These are phyloP conservation scores for Penicillium atrosanguineum DNA, from an alignment of 495 filamentous ascomycete species.

Conservation along the genomic window DNA sequence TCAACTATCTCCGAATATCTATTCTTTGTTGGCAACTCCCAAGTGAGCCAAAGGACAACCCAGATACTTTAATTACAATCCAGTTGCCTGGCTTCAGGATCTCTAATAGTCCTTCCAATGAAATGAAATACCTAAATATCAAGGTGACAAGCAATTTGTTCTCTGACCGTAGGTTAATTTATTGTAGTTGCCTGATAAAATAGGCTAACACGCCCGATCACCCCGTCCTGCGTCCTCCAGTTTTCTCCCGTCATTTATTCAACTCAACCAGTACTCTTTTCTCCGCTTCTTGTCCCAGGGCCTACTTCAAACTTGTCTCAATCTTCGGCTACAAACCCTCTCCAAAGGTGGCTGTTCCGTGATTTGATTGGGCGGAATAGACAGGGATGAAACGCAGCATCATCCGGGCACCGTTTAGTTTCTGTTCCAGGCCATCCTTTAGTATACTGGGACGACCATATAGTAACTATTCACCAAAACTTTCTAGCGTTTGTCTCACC, in stretches of 20 bases:
- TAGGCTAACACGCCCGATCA: background rate
- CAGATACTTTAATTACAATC: background rate
- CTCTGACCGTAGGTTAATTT: background rate
- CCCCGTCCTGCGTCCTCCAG: background rate
- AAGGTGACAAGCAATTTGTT: too few species aligned
- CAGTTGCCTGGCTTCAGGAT: slow-evolving; percentile 1
- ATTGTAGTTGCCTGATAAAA: background rate
- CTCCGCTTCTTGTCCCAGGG: background rate
- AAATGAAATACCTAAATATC: background rate
- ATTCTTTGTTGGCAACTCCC: background rate
- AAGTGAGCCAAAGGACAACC: background rate
- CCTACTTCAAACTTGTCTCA: background rate
- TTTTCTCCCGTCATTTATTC: background rate
- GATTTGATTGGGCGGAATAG: background rate
- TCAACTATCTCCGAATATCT: background rate
- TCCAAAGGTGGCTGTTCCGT: background rate
- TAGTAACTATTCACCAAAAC: background rate
- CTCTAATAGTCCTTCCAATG: background rate
- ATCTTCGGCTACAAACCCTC: background rate
- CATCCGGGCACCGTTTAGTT: background rate
- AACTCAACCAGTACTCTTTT: background rate
- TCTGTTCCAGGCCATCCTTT: background rate
- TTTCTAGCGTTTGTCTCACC: background rate
- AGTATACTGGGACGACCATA: background rate
- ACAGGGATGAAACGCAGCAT: background rate